These are phyloP conservation scores for Ceratobasidium sp. DNA, from an alignment of 1,284 basidiomycete species.

Conservation along the genomic window DNA sequence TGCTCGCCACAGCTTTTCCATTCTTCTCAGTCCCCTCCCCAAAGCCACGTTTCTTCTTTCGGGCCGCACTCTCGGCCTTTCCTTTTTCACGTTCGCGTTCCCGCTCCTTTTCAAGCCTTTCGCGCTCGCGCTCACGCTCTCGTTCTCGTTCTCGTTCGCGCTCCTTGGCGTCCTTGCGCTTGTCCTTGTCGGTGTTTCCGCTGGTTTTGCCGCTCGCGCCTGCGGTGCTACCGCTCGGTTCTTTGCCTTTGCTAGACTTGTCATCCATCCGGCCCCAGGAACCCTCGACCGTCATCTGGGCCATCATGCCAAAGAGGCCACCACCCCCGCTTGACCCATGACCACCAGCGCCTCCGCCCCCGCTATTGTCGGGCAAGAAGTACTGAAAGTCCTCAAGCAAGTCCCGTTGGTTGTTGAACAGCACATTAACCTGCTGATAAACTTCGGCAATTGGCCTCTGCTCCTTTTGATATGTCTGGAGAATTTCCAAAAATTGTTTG, in stretches of 20 bases:
- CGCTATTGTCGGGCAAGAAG: slow-evolving; percentile 80
- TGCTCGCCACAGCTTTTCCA: slow-evolving; percentile 47
- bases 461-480: slow-evolving; percentile 98
- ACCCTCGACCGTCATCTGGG: slow-evolving; percentile 47
- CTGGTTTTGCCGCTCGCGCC: slow-evolving; percentile 26
- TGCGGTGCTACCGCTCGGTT: slow-evolving; percentile 46
- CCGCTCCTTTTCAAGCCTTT: slow-evolving; percentile 38
- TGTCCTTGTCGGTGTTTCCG: slow-evolving; percentile 39
- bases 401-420: slow-evolving; percentile 94
- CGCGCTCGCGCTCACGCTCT: slow-evolving; percentile 70
- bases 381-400: slow-evolving; percentile 95
- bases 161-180: slow-evolving; percentile 46
- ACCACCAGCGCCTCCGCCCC: slow-evolving; percentile 46
- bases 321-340: slow-evolving; percentile 44
- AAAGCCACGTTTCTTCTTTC: slow-evolving; percentile 44
- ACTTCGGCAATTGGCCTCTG: slow-evolving; percentile 90
- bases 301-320: slow-evolving; percentile 52
- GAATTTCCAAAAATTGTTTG: slow-evolving; percentile 97
- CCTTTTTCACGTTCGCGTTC: slow-evolving; percentile 39
- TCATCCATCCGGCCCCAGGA: slow-evolving; percentile 41
- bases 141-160: slow-evolving; percentile 59
- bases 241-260: slow-evolving; percentile 44
- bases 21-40: slow-evolving; percentile 48
- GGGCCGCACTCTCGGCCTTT: slow-evolving; percentile 38
- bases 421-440: slow-evolving; percentile 87